Conservation (phyloP, 768 basidiomycete species). For the Pleurotus djamor region DNA sequence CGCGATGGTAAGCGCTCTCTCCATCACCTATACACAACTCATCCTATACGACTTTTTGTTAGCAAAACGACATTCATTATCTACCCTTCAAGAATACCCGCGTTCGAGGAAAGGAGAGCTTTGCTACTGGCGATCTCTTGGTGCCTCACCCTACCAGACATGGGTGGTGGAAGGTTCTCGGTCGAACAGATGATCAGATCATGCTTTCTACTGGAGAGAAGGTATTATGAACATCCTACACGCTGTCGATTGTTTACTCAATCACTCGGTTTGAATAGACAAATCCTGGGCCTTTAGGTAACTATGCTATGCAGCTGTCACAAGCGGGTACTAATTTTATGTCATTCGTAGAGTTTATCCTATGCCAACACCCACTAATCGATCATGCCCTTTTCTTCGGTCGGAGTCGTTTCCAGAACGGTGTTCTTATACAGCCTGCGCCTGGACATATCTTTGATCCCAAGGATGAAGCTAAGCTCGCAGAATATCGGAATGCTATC, state of each 20-base stretch:
- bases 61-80: constrained; percentile 1
- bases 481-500: constrained; percentile 27
- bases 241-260: not conserved
- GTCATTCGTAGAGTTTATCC: not conserved
- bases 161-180: constrained; percentile 19
- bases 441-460: constrained; percentile 24
- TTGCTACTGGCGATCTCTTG: constrained; percentile 20
- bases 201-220: constrained; percentile 19
- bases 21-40: not conserved
- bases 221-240: not conserved
- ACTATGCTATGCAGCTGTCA: not conserved
- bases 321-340: not conserved
- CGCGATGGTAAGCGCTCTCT: constrained; percentile 11
- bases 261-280: not conserved
- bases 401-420: constrained; percentile 24
- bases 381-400: constrained; percentile 38
- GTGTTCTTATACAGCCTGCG: constrained; percentile 27
- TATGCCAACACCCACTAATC: constrained; percentile 17
- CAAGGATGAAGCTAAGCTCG: constrained; percentile 19
- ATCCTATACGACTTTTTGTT: not conserved
- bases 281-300: constrained; percentile 4
- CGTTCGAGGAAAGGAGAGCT: constrained; percentile 12
- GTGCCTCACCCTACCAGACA: constrained; percentile 21
- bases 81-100: constrained; percentile 7
- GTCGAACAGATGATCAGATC: constrained; percentile 21